A percentile compares a stretch with the other conserved stretches of the same genome.
These are phyloP conservation scores for Phlyctochytrium bullatum DNA, from an alignment of 192 early-diverging fungal genomes.

Conservation along the genomic window DNA sequence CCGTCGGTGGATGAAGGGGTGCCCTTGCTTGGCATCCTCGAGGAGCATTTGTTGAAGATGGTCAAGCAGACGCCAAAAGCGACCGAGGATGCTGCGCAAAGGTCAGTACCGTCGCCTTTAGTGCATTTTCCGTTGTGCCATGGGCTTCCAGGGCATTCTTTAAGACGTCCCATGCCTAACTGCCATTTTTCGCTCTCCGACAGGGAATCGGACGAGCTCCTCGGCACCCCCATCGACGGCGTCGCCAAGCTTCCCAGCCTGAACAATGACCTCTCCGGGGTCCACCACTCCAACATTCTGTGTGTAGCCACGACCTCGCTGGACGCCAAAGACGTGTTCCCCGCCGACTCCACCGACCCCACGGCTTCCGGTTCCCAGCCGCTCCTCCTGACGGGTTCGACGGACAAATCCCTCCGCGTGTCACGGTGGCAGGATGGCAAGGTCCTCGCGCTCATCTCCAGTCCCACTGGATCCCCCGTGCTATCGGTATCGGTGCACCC, in stretches of 20 bases:
- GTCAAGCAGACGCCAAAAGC: conserved; percentile 1
- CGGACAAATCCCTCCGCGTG: conserved; percentile 62
- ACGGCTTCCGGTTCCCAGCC: conserved; percentile 25
- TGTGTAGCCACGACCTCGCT: neutral
- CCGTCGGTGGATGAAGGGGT: neutral
- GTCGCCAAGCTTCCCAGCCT: neutral
- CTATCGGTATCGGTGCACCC: conserved; percentile 68
- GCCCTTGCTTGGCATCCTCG: neutral
- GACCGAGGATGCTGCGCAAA: neutral
- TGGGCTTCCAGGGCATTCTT: neutral
- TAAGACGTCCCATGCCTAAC: neutral
- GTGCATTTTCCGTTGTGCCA: too few relatives aligned
- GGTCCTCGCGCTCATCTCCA: conserved; percentile 13
- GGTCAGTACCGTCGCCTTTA: too few relatives aligned
- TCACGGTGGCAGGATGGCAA: conserved; percentile 40
- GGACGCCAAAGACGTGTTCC: conserved; percentile 17
- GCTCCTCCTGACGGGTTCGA: conserved; percentile 50
- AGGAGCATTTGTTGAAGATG: neutral
- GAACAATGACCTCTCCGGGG: neutral
- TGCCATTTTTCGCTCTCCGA: neutral
- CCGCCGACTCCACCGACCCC: conserved; percentile 28
- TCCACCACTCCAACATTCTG: conserved; percentile 4
- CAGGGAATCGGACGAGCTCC: neutral
- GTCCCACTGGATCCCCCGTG: conserved; percentile 47
- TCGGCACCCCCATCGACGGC: neutral